Base-by-base conservation (phyloP, 495 filamentous ascomycete species). In the Penicillium manginii region DNA sequence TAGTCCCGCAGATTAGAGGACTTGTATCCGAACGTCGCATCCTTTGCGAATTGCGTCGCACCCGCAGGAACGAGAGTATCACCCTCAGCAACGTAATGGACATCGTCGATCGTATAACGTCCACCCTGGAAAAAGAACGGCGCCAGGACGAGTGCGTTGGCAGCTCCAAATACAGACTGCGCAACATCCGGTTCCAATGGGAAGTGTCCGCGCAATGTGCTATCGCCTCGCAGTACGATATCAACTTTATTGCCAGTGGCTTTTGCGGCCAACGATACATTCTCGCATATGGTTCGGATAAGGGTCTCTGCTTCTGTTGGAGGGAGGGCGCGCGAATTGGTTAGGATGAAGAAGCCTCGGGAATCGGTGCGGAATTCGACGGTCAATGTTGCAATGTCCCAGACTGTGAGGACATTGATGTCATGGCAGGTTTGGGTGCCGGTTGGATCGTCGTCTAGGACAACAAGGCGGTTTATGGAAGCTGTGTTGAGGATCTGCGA, bases 401-500 rank as follows among this genome's bases (percentile, higher is more conserved):
- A 84, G 14, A 78, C 76, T n/a, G 81, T 80, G 37, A 85, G 71
- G n/a, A 85, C 81, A 55, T 70, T 68, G 60, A 85, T 81, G 51
- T 81, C 74, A 48, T 85, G 81, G 64, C 81, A 83, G 50, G 82
- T 84, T 63, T 84, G 81, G 1, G 82, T 85, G 15, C 81, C 81
- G 10, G 81, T 84, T 48, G 81, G 81, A 54, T 84, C 82, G 54
- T 84, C 81, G 45, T 84, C 82, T 15, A 84, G 74, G 3, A 81
- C 75, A 15, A 84, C 77, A 15, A 84, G 75, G 1, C 73, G 73
- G 23, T 66, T 74, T 57, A 69, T 62, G 9, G 61, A 57, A 6
- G 71, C 42, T 17, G 66, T 69, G 53, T 67, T 47, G 22, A 77
- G 71, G 50, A 70, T 58, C 11, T 72, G 55, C 39, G 73, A 64